Base-by-base conservation (phyloP, 176 grass and related monocot species). In the Aegilops tauschii region DNA sequence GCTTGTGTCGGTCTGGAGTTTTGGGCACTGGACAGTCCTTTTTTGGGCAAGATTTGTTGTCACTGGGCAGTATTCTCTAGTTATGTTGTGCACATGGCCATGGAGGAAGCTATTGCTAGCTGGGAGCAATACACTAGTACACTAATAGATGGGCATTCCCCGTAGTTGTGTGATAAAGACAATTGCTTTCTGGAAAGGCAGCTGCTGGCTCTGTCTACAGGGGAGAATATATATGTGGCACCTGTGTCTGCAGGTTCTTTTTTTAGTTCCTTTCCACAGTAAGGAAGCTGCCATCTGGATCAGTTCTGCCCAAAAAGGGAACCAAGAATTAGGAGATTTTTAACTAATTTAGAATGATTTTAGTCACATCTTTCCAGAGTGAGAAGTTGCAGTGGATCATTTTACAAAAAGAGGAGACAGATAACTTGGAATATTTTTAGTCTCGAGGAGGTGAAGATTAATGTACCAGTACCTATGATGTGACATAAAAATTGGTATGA, bases 1-100 rank as follows among this genome's bases (percentile, higher is more conserved):
- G 23, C n/a, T 69, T 69, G 23, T 78, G 52, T 79, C 73, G 37
- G 87, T 21, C 35, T 83, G 73, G 39, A 69, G 21, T 73, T 73
- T 73, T 73, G 39, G 70, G n/a, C 52, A 78, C 20, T 50, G n/a
- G 29, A 13, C 13, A 63, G 65, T 64, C 65, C 54, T 50, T 88
- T 28, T 58, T 69, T 50, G 13, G 73, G 87, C 17, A 77, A 61
- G 36, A 28, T 44, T 83, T 77, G 10, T 68, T 66, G 10, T 5
- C 30, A 31, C 7, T 61, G 47, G 56, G 18, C 2, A 59, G 27
- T 69, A 44, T 77, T 59, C 47, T 62, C 73, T 64, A 20, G 35
- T 34, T 68, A 59, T n/a, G 20, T 81, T 35, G 28, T 25, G 54
- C 29, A 28, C 52, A 31, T 80, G 28, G 71, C 28, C 35, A 40